Conservation (phyloP, 441 rosid species). For the Eutrema salsugineum region DNA sequence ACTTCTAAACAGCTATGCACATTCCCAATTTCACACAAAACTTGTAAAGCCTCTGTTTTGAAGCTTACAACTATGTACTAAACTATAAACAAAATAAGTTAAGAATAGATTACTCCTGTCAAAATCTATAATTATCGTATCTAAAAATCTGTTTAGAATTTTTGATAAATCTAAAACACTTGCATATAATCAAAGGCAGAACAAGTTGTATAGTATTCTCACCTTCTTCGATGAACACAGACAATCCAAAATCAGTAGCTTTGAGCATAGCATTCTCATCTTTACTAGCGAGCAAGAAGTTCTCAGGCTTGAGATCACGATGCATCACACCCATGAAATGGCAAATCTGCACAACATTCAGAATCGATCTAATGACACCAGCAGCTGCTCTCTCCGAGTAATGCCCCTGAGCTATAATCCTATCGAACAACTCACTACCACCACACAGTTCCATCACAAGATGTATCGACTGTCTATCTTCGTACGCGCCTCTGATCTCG, state of each 20-base stretch:
- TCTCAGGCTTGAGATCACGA: constrained; percentile 91
- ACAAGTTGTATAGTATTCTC: not conserved
- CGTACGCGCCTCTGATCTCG: constrained; percentile 74
- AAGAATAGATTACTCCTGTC: too few species aligned
- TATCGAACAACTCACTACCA: constrained; percentile 88
- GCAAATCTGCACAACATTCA: constrained; percentile 78
- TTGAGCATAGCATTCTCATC: constrained; percentile 61
- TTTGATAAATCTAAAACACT: too few species aligned
- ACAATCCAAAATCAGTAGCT: constrained; percentile 90
- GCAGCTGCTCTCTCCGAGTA: constrained; percentile 87
- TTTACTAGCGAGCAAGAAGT: constrained; percentile 67
- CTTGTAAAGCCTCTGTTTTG: constrained; percentile 1
- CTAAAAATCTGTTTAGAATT: too few species aligned
- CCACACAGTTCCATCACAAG: constrained; percentile 92
- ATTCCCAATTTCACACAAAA: not conserved
- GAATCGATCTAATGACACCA: constrained; percentile 49
- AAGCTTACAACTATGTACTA: not conserved
- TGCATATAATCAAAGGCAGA: not conserved
- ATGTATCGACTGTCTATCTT: constrained; percentile 71
- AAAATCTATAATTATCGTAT: too few species aligned
- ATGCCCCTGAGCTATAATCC: constrained; percentile 72
- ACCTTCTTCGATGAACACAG: constrained; percentile 93
- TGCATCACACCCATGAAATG: constrained; percentile 95
- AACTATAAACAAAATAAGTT: not conserved
- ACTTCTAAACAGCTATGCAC: not conserved